Evolutionary conservation across 1,284 basidiomycete genomes (phyloP), one percentile per base, ranked within the genome.

Genomic region (Ganoderma multipileum): DNA sequence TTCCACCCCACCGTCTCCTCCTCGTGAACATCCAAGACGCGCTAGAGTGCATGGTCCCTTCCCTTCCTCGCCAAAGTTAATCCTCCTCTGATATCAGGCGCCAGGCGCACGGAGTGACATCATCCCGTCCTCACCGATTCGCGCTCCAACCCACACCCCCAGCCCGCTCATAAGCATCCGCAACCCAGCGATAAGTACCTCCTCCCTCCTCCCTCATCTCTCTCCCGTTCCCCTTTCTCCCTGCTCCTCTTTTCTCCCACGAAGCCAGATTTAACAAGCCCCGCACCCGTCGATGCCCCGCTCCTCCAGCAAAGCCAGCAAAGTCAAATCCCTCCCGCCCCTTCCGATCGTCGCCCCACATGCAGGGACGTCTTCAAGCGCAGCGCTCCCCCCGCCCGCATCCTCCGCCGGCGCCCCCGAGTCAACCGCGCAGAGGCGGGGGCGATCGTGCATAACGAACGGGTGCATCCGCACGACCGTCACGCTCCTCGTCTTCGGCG

Each of bases 391-490:
- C 36, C 23, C 63, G 3, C 30, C n/a, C n/a, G n/a, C n/a, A n/a
- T n/a, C n/a, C n/a, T n/a, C n/a, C n/a, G n/a, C n/a, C n/a, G n/a
- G n/a, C n/a, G n/a, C n/a, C n/a, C 33, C 28, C 33, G 50, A 30
- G 16, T 16, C 23, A 28, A 28, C 33, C 33, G 33, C 33, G 33
- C 61, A 41, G 62, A n/a, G 52, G 33, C 7, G 28, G 3, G 44
- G 47, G 66, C 64, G 18, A 41, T 33, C 61, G 60, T 66, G 69
- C 41, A 30, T 68, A 18, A 71, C 72, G 44, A 68, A 52, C 42
- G 62, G 42, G 4, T 72, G 72, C 64, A 71, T 71, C 26, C 68
- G 72, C 54, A 67, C 67, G 11, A 71, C 70, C 5, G 63, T 73
- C 38, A 67, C 72, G 11, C 26, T 73, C 47, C 42, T 71, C 50